Conservation (phyloP, 352 stramenopile genomes). For the Discostella stelligera region DNA sequence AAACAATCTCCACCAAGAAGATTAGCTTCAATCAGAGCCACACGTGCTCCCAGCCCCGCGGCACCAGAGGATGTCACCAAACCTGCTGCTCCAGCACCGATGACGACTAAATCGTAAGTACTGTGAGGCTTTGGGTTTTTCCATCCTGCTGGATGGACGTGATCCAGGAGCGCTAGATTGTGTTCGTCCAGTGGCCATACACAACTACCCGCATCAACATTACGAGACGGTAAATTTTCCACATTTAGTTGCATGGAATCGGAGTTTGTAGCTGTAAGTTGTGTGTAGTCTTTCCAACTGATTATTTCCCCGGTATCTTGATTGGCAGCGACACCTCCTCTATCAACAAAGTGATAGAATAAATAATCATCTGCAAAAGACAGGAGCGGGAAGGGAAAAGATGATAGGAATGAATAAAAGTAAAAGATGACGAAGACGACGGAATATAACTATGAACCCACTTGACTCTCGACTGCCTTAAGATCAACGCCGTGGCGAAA, state of each 20-base stretch:
- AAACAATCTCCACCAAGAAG: constrained; percentile 83
- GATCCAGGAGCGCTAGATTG: constrained; percentile 55
- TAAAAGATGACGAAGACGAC: too few relatives aligned
- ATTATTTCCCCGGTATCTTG: not conserved
- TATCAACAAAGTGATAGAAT: constrained; percentile 63
- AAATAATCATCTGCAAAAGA: constrained; percentile 47
- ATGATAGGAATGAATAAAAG: too few relatives aligned
- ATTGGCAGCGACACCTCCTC: constrained; percentile 3
- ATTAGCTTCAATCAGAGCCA: constrained; percentile 41
- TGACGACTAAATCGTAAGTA: constrained; percentile 78
- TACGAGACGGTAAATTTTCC: not conserved
- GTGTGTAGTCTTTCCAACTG: not conserved
- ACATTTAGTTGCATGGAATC: not conserved
- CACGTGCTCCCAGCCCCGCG: constrained; percentile 59
- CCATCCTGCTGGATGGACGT: constrained; percentile 65
- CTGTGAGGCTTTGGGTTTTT: constrained; percentile 32
- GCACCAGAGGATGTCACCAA: constrained; percentile 56
- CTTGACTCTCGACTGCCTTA: too few relatives aligned
- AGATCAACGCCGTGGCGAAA: too few relatives aligned
- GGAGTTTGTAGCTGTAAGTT: not conserved
- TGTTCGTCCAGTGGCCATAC: constrained; percentile 67
- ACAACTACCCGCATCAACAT: not conserved
- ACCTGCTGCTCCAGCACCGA: constrained; percentile 72
- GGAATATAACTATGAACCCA: too few relatives aligned
- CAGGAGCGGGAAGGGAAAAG: too few relatives aligned